These are phyloP conservation scores for Salvia miltiorrhiza DNA, from an alignment of 257 asterid genomes.

Conservation along the genomic window DNA sequence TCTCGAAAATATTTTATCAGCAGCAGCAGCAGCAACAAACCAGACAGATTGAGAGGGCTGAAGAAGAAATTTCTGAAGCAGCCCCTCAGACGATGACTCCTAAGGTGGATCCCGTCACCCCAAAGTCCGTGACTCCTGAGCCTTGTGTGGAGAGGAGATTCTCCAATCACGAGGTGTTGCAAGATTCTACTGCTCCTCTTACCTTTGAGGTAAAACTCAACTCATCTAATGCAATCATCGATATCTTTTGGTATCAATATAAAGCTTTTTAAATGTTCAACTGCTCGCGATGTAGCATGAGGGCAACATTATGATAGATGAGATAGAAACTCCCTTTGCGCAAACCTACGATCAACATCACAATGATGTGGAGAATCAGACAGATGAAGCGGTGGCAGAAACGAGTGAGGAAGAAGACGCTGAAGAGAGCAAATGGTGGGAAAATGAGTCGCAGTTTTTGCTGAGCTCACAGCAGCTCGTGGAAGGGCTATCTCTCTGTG, in stretches of 20 bases:
- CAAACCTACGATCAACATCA: conserved; percentile 29
- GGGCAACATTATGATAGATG: conserved; percentile 34
- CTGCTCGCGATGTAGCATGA: conserved; percentile 33
- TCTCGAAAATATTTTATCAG: conserved; percentile 91
- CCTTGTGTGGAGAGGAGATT: conserved; percentile 49
- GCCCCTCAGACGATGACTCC: conserved; percentile 18
- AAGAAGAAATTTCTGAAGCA: conserved; percentile 45
- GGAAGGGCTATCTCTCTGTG: conserved; percentile 78
- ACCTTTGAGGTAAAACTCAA: conserved; percentile 28
- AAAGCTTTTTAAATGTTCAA: neutral
- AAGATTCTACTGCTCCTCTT: conserved; percentile 26
- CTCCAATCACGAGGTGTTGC: conserved; percentile 23
- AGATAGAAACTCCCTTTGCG: conserved; percentile 30
- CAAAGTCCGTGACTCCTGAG: conserved; percentile 70
- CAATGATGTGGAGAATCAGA: conserved; percentile 23
- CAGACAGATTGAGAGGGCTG: conserved; percentile 51
- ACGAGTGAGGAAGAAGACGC: conserved; percentile 27
- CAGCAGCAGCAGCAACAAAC: conserved; percentile 89
- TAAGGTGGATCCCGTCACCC: conserved; percentile 80
- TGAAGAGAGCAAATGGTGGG: conserved; percentile 76
- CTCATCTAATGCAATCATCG: neutral
- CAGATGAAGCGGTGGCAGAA: conserved; percentile 25
- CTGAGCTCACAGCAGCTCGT: conserved; percentile 86
- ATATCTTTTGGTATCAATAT: neutral
- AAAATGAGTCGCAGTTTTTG: conserved; percentile 61